A percentile compares a stretch with the other conserved stretches of the same genome.
These are phyloP conservation scores for Monilinia fructicola DNA, from an alignment of 2,329 filamentous ascomycete genomes.

Conservation along the genomic window DNA sequence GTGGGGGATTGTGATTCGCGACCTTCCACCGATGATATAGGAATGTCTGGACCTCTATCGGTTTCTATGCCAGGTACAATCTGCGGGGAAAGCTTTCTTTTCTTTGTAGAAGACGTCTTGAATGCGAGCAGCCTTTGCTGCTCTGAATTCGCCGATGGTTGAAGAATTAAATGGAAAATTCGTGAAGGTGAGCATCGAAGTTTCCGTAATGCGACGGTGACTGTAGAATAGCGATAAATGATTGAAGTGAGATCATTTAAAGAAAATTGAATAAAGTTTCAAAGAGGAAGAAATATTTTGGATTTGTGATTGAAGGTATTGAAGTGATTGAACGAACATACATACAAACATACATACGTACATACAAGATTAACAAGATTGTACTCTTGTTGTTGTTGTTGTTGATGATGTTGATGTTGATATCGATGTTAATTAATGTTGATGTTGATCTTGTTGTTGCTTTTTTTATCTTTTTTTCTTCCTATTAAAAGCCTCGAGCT, in stretches of 20 bases:
- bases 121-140: conserved; percentile 60
- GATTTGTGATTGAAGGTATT: too few species aligned
- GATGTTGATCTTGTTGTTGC: too few species aligned
- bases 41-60: conserved; percentile 37
- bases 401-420: too few species aligned
- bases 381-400: neutral
- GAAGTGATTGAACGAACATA: too few species aligned
- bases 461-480: too few species aligned
- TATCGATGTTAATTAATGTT: too few species aligned
- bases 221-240: conserved; percentile 25
- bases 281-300: too few species aligned
- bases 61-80: conserved; percentile 31
- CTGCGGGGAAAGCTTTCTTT: conserved; percentile 61
- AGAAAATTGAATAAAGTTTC: neutral
- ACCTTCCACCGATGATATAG: conserved; percentile 39
- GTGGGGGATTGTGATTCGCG: conserved; percentile 50
- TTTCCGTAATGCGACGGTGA: conserved; percentile 9
- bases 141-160: conserved; percentile 32
- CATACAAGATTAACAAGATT: neutral
- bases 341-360: too few species aligned
- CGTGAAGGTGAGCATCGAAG: conserved; percentile 25
- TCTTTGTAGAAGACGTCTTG: conserved; percentile 74
- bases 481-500: neutral
- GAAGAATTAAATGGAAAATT: conserved; percentile 29
- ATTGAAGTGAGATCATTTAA: conserved; percentile 5